These are phyloP conservation scores for Dactylonectria macrodidyma DNA, from an alignment of 2,329 filamentous ascomycete genomes.

Conservation along the genomic window DNA sequence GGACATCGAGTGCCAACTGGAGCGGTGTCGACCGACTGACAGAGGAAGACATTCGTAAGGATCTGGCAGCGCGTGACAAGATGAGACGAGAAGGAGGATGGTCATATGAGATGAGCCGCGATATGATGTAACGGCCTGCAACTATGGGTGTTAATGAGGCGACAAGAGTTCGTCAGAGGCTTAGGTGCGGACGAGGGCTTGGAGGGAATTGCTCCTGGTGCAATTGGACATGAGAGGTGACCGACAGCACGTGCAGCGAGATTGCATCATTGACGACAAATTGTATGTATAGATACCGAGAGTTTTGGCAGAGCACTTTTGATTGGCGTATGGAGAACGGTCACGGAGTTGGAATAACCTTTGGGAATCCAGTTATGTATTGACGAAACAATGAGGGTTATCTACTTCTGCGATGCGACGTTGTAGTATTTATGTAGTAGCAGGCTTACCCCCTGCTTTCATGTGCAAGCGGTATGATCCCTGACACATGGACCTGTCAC, in stretches of 20 bases:
- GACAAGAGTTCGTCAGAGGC: slow-evolving; percentile 32
- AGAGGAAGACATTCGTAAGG: slow-evolving; percentile 87
- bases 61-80: slow-evolving; percentile 84
- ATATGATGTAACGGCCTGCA: slow-evolving; percentile 55
- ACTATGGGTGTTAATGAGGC: slow-evolving; percentile 21
- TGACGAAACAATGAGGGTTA: slow-evolving; percentile 21
- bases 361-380: slow-evolving; percentile 16
- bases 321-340: slow-evolving; percentile 45
- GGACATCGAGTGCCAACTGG: slow-evolving; percentile 97
- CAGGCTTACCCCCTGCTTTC: too few relatives aligned
- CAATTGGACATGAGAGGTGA: slow-evolving; percentile 31
- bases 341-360: neutral
- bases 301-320: slow-evolving; percentile 25
- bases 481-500: neutral
- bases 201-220: slow-evolving; percentile 19
- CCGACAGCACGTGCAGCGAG: slow-evolving; percentile 30
- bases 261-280: slow-evolving; percentile 37
- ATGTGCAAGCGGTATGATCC: neutral
- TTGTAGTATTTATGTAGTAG: neutral
- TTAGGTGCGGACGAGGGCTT: slow-evolving; percentile 16
- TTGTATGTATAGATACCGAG: slow-evolving; percentile 36
- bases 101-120: slow-evolving; percentile 76
- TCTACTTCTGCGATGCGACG: neutral
- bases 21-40: slow-evolving; percentile 85
- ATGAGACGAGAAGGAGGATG: slow-evolving; percentile 88